Base-by-base conservation (phyloP, 352 stramenopile genomes). In the Phytopythium litorale region DNA sequence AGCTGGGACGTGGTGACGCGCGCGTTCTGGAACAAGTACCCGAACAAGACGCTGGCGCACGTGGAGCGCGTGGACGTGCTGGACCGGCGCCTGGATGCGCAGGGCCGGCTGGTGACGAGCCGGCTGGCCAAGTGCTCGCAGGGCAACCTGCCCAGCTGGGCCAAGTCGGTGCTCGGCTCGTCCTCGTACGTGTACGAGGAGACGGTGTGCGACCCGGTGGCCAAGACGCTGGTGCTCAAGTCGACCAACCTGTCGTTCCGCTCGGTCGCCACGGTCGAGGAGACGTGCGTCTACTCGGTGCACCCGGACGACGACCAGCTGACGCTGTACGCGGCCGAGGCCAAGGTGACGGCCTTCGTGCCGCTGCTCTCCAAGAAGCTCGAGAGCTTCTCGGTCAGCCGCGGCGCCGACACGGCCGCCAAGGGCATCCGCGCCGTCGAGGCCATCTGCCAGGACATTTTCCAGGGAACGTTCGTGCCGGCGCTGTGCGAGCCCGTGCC, bases 11-110 rank as follows among this genome's bases (percentile, higher is more conserved):
- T 95, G 49, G 86, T 95, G 48, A 90, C 84, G 42, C 84, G 84
- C 63, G 86, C 86, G 43, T 93, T 93, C 72, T 95, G 84, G 84
- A 93, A 95, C 79, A 95, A 95, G 66, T 95, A 95, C 69, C 86
- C 86, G 59, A 92, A 95, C 66, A 71, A 83, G 62, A 74, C 68
- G 58, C 81, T 95, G 15, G 66, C 80, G 28, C 86, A 93, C 58
- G 81, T 95, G 25, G 86, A 95, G 71, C 84, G 86, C 58, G 76
- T 93, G 58, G 86, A 95, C 65, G 82, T 95, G 32, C 62, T 95
- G 60, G 84, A 91, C 62, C 84, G 86, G 33, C 66, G 64, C 42
- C 72, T 95, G 49, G 86, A 95, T 65, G 65, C 52, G 13, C 68
- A 91, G 11, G 86, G 86, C 19, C 69, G 84, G 4, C 72, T 95